Evolutionary conservation across 129 eudicot genomes (phyloP), one percentile per base, ranked within the genome.

Genomic region (Logfia minima): DNA sequence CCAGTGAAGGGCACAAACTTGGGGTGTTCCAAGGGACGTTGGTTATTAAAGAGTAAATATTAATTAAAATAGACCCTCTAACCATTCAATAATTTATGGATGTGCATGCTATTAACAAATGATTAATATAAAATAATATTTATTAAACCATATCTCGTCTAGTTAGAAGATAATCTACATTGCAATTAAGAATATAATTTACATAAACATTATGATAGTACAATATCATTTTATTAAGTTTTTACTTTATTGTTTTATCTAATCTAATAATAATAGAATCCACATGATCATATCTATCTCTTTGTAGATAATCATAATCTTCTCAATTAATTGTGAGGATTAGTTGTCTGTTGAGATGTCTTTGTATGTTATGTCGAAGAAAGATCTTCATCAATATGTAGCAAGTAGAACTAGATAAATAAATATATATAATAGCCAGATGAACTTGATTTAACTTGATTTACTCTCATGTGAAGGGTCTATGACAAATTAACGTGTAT

Each of bases 1-100:
- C 56, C 28, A 31, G 66, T 68, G 84, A 81, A 75, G 84, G 80
- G 80, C 80, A 81, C 80, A 80, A 81, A 81, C 76, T 81, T 75
- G 76, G 77, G 80, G 80, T 58, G 62, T 75, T 80, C 84, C 80
- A 80, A 80, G 66, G 80, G 84, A 80, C 84, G 66, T 74, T 74
- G 14, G 28, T 39, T 66, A 66, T 35, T 39, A 66, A 31, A 69
- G 74, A 65, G 79, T 80, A 74, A 74, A 66, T 17, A 80, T 66
- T 66, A 26, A 35, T 37, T 53, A 65, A 78, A 39, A 35, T 56
- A 68, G 75, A 77, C 75, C 55, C 56, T 39, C 52, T 22, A 22
- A 68, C 74, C 39, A 66, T 74, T 41, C 19, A 66, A 74, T 80
- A 75, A 74, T 74, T 39, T 62, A 56, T 74, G 70, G 79, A 58